Evolutionary conservation across 306 rosid species (phyloP).

Genomic region (Cucurbita pepo): DNA sequence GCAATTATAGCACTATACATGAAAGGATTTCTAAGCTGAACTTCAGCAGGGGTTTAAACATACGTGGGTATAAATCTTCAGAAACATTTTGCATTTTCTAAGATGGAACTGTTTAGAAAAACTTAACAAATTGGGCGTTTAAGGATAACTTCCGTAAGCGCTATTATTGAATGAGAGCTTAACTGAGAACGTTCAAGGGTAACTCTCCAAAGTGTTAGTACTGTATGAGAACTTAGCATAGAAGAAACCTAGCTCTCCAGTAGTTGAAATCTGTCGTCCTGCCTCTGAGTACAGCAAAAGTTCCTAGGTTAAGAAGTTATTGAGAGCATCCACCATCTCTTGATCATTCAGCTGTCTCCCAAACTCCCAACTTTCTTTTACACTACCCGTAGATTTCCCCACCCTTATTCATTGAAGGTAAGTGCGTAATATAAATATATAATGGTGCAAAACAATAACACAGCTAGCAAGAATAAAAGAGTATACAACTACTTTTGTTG

Average conservation of each 20-base stretch:
- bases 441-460: neutral
- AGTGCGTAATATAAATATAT: neutral
- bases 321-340: neutral
- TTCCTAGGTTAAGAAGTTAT: neutral
- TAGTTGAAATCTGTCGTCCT: neutral
- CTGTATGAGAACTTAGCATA: neutral
- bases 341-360: neutral
- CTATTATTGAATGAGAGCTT: neutral
- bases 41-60: neutral
- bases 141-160: neutral
- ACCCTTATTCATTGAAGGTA: neutral
- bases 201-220: neutral
- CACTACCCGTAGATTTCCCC: neutral
- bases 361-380: neutral
- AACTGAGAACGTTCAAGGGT: neutral
- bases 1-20: neutral
- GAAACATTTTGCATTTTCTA: neutral
- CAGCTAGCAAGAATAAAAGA: neutral
- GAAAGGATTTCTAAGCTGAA: neutral
- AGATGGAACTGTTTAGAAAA: neutral
- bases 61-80: neutral
- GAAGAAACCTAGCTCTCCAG: neutral
- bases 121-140: neutral
- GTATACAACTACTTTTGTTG: neutral
- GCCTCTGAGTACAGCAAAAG: neutral